These are phyloP conservation scores for Nannochloropsis oceanica DNA, from an alignment of 108 stramenopile species.

Conservation along the genomic window DNA sequence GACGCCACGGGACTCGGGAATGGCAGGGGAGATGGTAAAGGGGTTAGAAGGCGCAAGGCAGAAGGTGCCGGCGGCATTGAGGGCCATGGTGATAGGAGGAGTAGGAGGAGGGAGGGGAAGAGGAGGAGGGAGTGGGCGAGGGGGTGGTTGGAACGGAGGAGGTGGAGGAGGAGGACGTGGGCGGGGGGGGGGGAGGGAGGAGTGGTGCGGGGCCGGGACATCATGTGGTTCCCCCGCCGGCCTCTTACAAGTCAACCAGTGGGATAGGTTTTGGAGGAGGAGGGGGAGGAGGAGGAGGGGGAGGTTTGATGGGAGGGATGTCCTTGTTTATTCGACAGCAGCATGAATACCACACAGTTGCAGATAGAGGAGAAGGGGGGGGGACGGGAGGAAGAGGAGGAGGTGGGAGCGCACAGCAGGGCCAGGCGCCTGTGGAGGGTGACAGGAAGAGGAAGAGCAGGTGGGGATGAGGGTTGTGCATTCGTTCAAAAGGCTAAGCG, in stretches of 20 bases:
- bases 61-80: conserved; percentile 11
- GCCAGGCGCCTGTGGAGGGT: not conserved
- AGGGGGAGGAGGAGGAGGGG: not conserved
- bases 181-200: not conserved
- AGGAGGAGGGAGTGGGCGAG: not conserved
- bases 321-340: not conserved
- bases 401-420: not conserved
- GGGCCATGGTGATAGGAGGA: conserved; percentile 16
- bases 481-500: not conserved
- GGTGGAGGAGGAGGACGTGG: not conserved
- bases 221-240: not conserved
- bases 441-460: not conserved
- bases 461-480: not conserved
- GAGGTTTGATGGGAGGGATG: not conserved
- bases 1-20: not conserved
- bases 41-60: not conserved
- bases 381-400: not conserved
- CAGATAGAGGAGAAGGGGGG: not conserved
- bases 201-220: not conserved
- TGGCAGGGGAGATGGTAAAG: not conserved
- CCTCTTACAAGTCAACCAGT: not conserved
- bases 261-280: not conserved
- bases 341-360: not conserved
- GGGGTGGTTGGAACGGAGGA: not conserved
- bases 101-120: not conserved